phyloP scores from a whole-genome alignment of 495 filamentous ascomycete species.

The Parachaetomium inaequale region DNA sequence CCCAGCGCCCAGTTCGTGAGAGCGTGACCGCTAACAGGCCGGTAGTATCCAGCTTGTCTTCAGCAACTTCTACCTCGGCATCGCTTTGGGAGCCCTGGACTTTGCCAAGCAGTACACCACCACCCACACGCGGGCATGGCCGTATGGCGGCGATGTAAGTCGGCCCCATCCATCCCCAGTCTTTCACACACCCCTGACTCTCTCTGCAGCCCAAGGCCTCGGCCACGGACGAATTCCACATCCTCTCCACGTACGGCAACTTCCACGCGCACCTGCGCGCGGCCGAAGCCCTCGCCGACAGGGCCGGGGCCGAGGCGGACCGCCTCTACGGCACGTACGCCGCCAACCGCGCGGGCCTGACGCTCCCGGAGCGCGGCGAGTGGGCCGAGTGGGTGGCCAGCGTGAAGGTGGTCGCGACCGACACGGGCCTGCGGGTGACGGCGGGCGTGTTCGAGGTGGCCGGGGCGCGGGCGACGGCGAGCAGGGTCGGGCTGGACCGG shows the following conservation, averaged over 20 bases:
- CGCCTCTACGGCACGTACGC: slow-evolving; percentile 41
- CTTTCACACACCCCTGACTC: not conserved
- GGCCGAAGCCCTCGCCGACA: slow-evolving; percentile 52
- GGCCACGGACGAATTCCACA: slow-evolving; percentile 59
- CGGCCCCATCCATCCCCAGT: not conserved
- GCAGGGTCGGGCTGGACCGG: slow-evolving; percentile 54
- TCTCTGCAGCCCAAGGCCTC: slow-evolving; percentile 40
- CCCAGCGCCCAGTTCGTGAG: too few species aligned
- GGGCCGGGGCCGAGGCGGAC: slow-evolving; percentile 45
- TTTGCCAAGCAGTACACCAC: slow-evolving; percentile 51
- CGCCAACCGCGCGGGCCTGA: slow-evolving; percentile 36
- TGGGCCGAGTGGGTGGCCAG: slow-evolving; percentile 58
- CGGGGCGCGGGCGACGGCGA: slow-evolving; percentile 51
- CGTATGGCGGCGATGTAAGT: slow-evolving; percentile 49
- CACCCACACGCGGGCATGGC: slow-evolving; percentile 54
- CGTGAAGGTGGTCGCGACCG: slow-evolving; percentile 57
- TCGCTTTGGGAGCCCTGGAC: slow-evolving; percentile 51
- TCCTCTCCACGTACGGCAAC: slow-evolving; percentile 58
- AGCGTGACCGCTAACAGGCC: not conserved
- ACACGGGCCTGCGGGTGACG: slow-evolving; percentile 53
- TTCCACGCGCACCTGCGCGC: slow-evolving; percentile 57
- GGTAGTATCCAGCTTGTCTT: slow-evolving; percentile 56
- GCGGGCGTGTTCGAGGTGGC: slow-evolving; percentile 58
- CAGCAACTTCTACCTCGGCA: slow-evolving; percentile 60
- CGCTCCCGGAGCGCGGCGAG: slow-evolving; percentile 49